Evolutionary conservation across 2,329 filamentous ascomycete species (phyloP), one percentile per base, ranked within the genome.

Genomic region (Pseudogymnoascus sp.): DNA sequence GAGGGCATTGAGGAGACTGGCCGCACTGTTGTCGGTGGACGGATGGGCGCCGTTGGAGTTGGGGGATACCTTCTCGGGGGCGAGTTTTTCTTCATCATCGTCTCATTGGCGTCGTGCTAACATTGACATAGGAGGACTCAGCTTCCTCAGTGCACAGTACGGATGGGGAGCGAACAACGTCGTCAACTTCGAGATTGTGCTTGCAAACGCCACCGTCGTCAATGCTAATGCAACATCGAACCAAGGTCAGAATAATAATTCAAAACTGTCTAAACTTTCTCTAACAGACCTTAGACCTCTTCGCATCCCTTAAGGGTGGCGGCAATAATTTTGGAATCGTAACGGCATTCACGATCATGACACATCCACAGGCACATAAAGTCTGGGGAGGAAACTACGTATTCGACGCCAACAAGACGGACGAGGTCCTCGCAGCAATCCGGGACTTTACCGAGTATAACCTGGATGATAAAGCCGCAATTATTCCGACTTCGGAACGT

Each of bases 381-480:
- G 69, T 74, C 13, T 74, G 71, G 69, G 72, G 73, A 10, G 72
- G 73, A 5, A 65, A 63, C 5, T 67, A 72, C 3, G 13, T 71
- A 12, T 74, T 72, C 61, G 67, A 63, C 13, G 56, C 45, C 0
- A 62, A 57, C 7, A 64, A 72, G 30, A 64, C 65, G 1, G 68
- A 70, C 6, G 62, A 65, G 28, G 13, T 84, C 1, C 71, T 82
- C 10, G 69, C 70, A 2, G 79, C 79, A 1, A 70, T 79, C 3
- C 75, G 77, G 19, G 77, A 83, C 68, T 84, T 83, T 64, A 81
- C 80, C 5, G 75, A 79, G 64, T 74, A 84, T 68, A 81, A 82
- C 66, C 71, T 75, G 0, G 82, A 86, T 64, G 74, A 78, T 61
- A 84, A 83, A 67, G 83, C 82, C 0, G 81, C 76, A 10, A 77